Percentiles rank a stretch among this genome's conserved stretches.
These are phyloP conservation scores for Pythium periplocum DNA, from an alignment of 352 stramenopile genomes.

Conservation along the genomic window DNA sequence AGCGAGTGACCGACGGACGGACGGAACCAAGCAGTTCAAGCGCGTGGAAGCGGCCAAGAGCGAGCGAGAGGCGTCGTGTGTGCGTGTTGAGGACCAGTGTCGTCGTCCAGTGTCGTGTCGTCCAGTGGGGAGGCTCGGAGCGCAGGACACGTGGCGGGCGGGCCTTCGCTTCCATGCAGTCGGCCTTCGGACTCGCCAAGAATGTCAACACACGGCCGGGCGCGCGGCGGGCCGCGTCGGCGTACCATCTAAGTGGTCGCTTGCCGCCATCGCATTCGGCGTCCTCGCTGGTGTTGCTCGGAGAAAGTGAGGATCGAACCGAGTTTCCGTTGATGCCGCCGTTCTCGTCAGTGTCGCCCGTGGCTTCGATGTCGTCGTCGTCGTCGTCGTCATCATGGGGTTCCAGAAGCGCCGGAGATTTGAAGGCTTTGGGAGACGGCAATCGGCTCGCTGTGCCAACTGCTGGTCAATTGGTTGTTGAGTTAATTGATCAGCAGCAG, in stretches of 20 bases:
- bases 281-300: conserved; percentile 20
- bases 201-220: conserved; percentile 53
- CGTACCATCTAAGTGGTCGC: conserved; percentile 48
- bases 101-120: too few species aligned
- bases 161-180: conserved; percentile 32
- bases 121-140: too few species aligned
- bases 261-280: conserved; percentile 25
- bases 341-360: conserved; percentile 10
- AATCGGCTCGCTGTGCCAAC: conserved; percentile 2
- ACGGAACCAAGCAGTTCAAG: too few species aligned
- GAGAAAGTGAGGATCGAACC: conserved; percentile 1
- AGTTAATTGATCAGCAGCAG: not conserved
- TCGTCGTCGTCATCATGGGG: conserved; percentile 12
- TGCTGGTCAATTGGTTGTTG: conserved; percentile 5
- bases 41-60: too few species aligned
- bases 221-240: conserved; percentile 51
- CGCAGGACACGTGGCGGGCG: too few species aligned
- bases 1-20: too few species aligned
- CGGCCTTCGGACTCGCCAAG: conserved; percentile 52
- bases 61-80: too few species aligned
- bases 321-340: conserved; percentile 13
- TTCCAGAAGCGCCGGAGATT: conserved; percentile 15
- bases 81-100: too few species aligned
- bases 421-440: conserved; percentile 12
- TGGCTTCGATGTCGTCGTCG: conserved; percentile 11